These are phyloP conservation scores for Fusarium dlaminii DNA, from an alignment of 2,329 filamentous ascomycete species.

Conservation along the genomic window DNA sequence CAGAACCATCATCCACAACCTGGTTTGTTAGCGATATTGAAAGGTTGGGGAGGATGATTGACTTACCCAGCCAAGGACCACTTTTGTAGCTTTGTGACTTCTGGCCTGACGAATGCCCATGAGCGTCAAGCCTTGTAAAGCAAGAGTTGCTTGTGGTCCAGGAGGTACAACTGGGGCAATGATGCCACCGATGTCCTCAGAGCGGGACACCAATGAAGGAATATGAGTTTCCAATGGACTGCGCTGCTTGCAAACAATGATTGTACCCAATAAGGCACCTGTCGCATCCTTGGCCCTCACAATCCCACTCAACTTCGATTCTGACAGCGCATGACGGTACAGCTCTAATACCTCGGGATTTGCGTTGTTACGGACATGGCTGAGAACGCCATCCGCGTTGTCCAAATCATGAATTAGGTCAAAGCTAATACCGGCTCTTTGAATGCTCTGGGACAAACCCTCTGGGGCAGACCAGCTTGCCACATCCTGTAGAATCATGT, in stretches of 20 bases:
- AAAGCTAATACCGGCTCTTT: conserved; percentile 78
- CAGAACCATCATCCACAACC: conserved; percentile 76
- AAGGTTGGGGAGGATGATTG: background rate
- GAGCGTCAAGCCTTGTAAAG: conserved; percentile 80
- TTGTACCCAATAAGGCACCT: conserved; percentile 77
- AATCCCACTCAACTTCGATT: conserved; percentile 78
- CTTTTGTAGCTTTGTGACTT: conserved; percentile 76
- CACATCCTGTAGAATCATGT: conserved; percentile 79
- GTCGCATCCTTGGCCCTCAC: conserved; percentile 80
- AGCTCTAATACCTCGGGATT: conserved; percentile 82
- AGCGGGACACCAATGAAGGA: conserved; percentile 71
- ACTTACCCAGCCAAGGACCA: conserved; percentile 82
- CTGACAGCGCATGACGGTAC: conserved; percentile 78
- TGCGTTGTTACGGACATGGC: conserved; percentile 77
- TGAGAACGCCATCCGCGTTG: conserved; percentile 76
- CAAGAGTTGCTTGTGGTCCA: conserved; percentile 72
- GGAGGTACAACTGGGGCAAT: conserved; percentile 81
- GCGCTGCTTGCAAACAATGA: conserved; percentile 79
- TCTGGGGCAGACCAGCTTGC: conserved; percentile 78
- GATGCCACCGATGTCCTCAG: conserved; percentile 75
- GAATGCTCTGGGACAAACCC: conserved; percentile 77
- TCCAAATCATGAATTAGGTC: conserved; percentile 85
- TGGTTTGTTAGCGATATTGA: conserved; percentile 47
- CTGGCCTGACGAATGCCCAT: conserved; percentile 87
- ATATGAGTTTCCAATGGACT: conserved; percentile 75